Evolutionary conservation across 2,329 filamentous ascomycete species (phyloP).

Genomic region (Sclerotinia borealis): DNA sequence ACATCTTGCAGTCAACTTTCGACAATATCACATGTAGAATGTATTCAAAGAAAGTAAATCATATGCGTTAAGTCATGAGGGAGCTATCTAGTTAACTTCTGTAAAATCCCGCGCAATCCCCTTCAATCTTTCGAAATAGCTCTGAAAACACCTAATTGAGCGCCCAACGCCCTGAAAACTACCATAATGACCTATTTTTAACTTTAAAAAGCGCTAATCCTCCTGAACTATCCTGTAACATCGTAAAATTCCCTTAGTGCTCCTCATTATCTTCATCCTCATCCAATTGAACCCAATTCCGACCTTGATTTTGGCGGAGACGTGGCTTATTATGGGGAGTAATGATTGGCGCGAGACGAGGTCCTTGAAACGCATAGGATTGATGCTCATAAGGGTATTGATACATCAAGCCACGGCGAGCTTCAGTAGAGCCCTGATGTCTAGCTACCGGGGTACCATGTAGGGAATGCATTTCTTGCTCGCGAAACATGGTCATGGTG

Average conservation of each 20-base stretch:
- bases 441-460: no score
- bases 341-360: not conserved
- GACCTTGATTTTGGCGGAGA: no score
- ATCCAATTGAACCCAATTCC: not conserved
- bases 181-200: not conserved
- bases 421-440: accelerated
- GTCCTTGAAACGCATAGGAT: not conserved
- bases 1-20: not conserved
- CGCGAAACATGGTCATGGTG: not conserved
- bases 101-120: not conserved
- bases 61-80: not conserved
- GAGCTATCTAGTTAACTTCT: not conserved
- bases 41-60: not conserved
- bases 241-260: not conserved
- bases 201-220: not conserved
- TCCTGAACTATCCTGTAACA: not conserved
- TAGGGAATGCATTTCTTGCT: not conserved
- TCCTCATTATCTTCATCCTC: not conserved
- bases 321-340: not conserved
- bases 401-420: not conserved
- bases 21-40: not conserved
- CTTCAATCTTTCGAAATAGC: no score
- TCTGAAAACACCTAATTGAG: not conserved
- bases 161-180: not conserved
- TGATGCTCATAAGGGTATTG: not conserved